Conservation (phyloP, 2,329 filamentous ascomycete species). For the Ceratocystis albifundus region DNA sequence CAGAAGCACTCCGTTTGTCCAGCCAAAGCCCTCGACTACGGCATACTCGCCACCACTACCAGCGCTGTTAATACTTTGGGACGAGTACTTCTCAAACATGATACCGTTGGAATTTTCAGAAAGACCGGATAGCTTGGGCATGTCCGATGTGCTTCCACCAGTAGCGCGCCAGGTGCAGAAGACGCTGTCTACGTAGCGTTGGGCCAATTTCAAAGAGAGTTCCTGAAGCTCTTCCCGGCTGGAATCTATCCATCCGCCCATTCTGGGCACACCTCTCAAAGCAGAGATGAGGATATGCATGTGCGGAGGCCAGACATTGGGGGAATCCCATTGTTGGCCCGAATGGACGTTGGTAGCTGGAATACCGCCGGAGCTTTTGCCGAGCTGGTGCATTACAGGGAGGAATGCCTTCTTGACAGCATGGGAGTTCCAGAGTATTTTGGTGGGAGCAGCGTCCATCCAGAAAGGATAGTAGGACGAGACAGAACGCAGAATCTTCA, state of each 20-base stretch:
- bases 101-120: conserved; percentile 39
- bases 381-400: conserved; percentile 43
- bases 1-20: conserved; percentile 57
- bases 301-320: conserved; percentile 58
- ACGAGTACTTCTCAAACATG: conserved; percentile 61
- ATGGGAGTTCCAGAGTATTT: conserved; percentile 51
- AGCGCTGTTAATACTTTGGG: conserved; percentile 47
- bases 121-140: conserved; percentile 40
- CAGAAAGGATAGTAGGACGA: conserved; percentile 59
- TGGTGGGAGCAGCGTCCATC: conserved; percentile 49
- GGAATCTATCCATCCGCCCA: conserved; percentile 34
- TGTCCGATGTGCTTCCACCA: conserved; percentile 46
- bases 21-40: conserved; percentile 59
- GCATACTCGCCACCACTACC: conserved; percentile 57
- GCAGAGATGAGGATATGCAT: conserved; percentile 54
- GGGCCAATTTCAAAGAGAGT: conserved; percentile 47
- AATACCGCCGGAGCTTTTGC: conserved; percentile 44
- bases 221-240: conserved; percentile 43
- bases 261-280: conserved; percentile 41
- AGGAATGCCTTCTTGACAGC: conserved; percentile 37
- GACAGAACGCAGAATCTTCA: conserved; percentile 47
- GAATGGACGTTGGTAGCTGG: conserved; percentile 50
- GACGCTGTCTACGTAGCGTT: conserved; percentile 54
- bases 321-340: conserved; percentile 58
- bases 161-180: conserved; percentile 62